A percentile compares a stretch with the other conserved stretches of the same genome.
These are phyloP conservation scores for Cochlearia excelsa DNA, from an alignment of 345 rosid species.

Conservation along the genomic window DNA sequence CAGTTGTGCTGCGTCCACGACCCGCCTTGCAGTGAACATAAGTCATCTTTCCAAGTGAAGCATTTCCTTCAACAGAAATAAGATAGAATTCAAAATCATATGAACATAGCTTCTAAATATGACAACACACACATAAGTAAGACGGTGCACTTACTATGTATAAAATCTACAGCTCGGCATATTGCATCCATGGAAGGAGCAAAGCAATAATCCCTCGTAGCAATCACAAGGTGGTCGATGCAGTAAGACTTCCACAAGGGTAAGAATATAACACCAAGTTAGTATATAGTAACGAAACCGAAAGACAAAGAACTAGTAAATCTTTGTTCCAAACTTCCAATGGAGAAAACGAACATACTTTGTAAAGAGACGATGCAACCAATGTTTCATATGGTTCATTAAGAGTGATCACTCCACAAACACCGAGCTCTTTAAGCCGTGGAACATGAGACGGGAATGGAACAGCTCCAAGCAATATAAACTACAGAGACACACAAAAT, in stretches of 20 bases:
- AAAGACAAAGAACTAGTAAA: conserved; percentile 14
- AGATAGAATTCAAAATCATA: conserved; percentile 20
- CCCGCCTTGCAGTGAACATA: conserved; percentile 99
- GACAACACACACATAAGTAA: neutral
- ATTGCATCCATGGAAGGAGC: conserved; percentile 82
- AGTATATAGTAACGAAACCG: conserved; percentile 13
- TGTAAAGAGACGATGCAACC: conserved; percentile 75
- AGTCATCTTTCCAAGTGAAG: conserved; percentile 49
- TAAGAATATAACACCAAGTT: conserved; percentile 9
- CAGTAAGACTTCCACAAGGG: conserved; percentile 52
- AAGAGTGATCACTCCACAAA: conserved; percentile 67
- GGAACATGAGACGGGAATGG: conserved; percentile 83
- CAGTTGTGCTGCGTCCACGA: conserved; percentile 93
- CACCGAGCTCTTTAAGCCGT: conserved; percentile 66
- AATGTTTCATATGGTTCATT: conserved; percentile 83
- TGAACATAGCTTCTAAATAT: neutral
- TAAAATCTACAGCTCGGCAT: conserved; percentile 81
- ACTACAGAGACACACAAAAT: conserved; percentile 35
- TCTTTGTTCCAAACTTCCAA: neutral
- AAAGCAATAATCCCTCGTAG: conserved; percentile 96
- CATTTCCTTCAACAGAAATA: conserved; percentile 56
- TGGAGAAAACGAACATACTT: conserved; percentile 41
- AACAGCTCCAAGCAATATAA: conserved; percentile 73
- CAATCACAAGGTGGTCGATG: conserved; percentile 90
- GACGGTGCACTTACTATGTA: conserved; percentile 53